Evolutionary conservation across 257 asterid genomes (phyloP), one percentile per base, ranked within the genome.

Genomic region (Fraxinus americana): DNA sequence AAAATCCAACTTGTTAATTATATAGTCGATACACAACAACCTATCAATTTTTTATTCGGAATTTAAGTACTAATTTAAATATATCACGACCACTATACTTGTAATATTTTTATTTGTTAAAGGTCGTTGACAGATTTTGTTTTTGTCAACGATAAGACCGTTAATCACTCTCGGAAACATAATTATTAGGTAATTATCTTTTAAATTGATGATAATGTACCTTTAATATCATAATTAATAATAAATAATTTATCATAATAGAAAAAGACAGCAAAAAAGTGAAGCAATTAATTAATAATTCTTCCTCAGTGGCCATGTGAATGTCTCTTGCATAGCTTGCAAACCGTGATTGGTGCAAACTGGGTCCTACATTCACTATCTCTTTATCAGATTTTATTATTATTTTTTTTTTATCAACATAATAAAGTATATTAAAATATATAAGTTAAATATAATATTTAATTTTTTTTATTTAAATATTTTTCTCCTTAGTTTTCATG

Each of bases 121-220:
- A 14, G 32, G 54, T 34, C 19, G 65, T 27, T 39, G 67, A 57
- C 73, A 61, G 5, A 72, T 61, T 70, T 27, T 66, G 4, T 4
- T 8, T 63, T 41, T 73, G 75, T 52, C 68, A 76, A 76, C 29
- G 69, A 75, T 7, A 68, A 59, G 14, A 61, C 80, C 91, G 72
- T 14, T 79, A 86, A 84, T 88, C 90, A 76, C 89, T 85, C 86
- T 82, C 35, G 16, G 74, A 80, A 29, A 73, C 34, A 63, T 23
- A 23, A 63, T 63, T 63, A 63, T 63, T 63, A 63, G 16, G 16
- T 63, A 63, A 63, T 25, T 11, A 41, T 41, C 14, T 10, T 41
- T 10, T 41, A 41, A 63, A 23, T 25, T 63, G 35, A 10, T 11
- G 35, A 57, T 27, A 63, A 63, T 61, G 14, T n/a, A 41, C 48